These are phyloP conservation scores for Alternaria sp. DNA, from an alignment of 2,329 filamentous ascomycete species.

Conservation along the genomic window DNA sequence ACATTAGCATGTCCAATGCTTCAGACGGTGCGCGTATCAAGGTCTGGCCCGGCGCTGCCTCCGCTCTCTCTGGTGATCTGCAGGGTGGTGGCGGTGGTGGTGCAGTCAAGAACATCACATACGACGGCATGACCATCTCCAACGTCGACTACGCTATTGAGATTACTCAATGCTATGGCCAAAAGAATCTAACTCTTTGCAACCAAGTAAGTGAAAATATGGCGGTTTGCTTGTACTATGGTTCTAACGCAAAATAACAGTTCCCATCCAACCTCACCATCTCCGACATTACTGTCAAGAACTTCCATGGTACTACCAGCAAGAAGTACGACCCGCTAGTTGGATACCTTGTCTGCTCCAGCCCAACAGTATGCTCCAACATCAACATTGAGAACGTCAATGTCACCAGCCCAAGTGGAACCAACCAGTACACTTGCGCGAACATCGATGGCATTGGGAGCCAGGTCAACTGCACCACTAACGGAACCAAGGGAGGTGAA, in stretches of 20 bases:
- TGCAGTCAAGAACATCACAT: conserved; percentile 71
- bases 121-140: conserved; percentile 66
- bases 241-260: conserved; percentile 13
- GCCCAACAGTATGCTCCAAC: conserved; percentile 57
- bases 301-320: conserved; percentile 64
- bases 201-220: conserved; percentile 47
- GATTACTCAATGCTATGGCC: conserved; percentile 71
- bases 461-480: conserved; percentile 42
- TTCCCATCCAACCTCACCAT: conserved; percentile 66
- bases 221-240: too few species aligned
- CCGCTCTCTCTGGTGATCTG: conserved; percentile 66
- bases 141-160: conserved; percentile 73
- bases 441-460: conserved; percentile 47
- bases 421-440: conserved; percentile 54
- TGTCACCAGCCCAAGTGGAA: conserved; percentile 59
- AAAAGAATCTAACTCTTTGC: conserved; percentile 69
- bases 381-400: conserved; percentile 57
- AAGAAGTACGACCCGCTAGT: conserved; percentile 53
- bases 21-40: conserved; percentile 75
- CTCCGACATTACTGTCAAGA: conserved; percentile 63
- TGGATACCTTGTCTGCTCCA: conserved; percentile 57
- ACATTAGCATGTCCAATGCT: conserved; percentile 50
- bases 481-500: conserved; percentile 28
- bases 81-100: conserved; percentile 72
- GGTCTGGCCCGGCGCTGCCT: conserved; percentile 70